Conservation (phyloP, 1,139 yeast genomes). For the Pneumocystis sp. region DNA sequence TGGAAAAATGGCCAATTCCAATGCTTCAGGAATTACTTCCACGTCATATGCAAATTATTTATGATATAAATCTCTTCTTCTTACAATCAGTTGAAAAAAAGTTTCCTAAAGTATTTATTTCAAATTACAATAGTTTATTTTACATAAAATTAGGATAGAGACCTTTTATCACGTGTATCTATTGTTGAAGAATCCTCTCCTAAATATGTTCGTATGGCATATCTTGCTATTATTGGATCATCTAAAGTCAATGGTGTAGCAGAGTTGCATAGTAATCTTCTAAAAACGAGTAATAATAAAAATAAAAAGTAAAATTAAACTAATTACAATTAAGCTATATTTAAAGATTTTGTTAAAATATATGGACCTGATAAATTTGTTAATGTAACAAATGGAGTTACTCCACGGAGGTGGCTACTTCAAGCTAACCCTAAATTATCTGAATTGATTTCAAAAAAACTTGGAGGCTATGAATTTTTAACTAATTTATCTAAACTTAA, state of each 20-base stretch:
- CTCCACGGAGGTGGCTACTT: conserved; percentile 92
- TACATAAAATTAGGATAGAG: conserved; percentile 29
- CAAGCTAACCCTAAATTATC: conserved; percentile 83
- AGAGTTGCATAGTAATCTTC: conserved; percentile 81
- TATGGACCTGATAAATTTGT: conserved; percentile 74
- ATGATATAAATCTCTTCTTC: conserved; percentile 70
- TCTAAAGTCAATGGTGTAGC: conserved; percentile 95
- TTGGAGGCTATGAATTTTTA: conserved; percentile 57
- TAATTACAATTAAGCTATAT: conserved; percentile 33
- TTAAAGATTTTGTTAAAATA: conserved; percentile 73
- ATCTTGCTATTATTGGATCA: conserved; percentile 78
- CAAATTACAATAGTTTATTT: not conserved
- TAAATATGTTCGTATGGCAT: conserved; percentile 85
- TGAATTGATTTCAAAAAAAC: conserved; percentile 50
- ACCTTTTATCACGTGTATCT: conserved; percentile 55
- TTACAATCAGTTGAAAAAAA: conserved; percentile 57
- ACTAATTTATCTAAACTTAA: conserved; percentile 57
- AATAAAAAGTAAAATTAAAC: not conserved
- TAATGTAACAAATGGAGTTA: conserved; percentile 87
- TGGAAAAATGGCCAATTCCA: conserved; percentile 90
- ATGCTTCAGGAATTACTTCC: conserved; percentile 67
- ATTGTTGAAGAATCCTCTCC: conserved; percentile 68
- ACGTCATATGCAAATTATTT: conserved; percentile 80
- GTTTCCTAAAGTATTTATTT: conserved; percentile 38
- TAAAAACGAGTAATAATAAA: conserved; percentile 38